A percentile compares a stretch with the other conserved stretches of the same genome.
phyloP scores from a whole-genome alignment of 805 yeast species.

The Myxozyma vanderwaltii region DNA sequence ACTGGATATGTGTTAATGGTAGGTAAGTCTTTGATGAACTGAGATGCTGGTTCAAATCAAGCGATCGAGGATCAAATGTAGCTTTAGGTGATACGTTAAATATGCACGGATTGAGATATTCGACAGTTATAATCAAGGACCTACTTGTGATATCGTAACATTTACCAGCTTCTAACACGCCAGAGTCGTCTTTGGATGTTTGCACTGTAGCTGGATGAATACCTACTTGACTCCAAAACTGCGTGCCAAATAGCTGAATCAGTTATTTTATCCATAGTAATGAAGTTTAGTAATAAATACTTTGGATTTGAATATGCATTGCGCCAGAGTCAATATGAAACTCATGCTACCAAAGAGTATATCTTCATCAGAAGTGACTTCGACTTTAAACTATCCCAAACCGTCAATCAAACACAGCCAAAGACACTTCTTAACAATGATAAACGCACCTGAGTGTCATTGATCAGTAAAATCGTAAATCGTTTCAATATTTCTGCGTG shows the following conservation, averaged over 20 bases:
- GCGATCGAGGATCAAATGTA: conserved; percentile 1
- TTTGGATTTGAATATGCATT: conserved; percentile 4
- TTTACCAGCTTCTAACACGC: not conserved
- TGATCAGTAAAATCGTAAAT: not conserved
- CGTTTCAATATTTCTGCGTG: not conserved
- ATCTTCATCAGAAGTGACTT: not conserved
- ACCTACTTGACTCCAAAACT: conserved; percentile 19
- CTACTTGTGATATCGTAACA: not conserved
- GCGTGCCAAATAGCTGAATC: not conserved
- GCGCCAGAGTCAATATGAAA: conserved; percentile 1
- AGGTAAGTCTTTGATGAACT: not conserved
- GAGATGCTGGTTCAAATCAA: not conserved
- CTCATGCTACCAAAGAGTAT: not conserved
- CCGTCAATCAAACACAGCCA: too few species aligned
- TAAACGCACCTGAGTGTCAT: not conserved
- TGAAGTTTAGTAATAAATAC: not conserved
- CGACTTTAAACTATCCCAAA: not conserved
- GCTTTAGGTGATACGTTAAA: not conserved
- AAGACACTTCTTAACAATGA: too few species aligned
- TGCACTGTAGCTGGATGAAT: not conserved
- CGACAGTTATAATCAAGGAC: not conserved
- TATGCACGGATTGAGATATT: not conserved
- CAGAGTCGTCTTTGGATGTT: not conserved
- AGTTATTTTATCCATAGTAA: not conserved
- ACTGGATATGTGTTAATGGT: not conserved